Conservation (phyloP, 2,329 filamentous ascomycete genomes). For the Neonectria ditissima region DNA sequence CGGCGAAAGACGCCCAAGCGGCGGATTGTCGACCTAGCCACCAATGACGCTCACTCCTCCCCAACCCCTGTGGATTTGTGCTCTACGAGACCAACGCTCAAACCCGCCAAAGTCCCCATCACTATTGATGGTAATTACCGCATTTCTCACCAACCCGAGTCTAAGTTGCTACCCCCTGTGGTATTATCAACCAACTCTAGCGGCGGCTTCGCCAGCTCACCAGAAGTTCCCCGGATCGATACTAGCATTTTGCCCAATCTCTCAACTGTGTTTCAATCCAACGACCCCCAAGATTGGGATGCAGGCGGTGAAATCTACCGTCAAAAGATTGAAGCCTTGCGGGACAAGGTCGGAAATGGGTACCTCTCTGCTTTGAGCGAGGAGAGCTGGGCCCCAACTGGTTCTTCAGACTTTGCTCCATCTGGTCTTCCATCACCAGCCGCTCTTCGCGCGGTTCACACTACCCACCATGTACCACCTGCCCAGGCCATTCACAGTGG, state of each 20-base stretch:
- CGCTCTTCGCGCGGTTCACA: constrained; percentile 47
- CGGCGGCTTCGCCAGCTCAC: constrained; percentile 39
- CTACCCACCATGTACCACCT: constrained; percentile 47
- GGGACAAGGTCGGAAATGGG: constrained; percentile 85
- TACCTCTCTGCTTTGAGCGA: constrained; percentile 91
- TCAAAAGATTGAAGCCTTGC: constrained; percentile 87
- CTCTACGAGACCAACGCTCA: constrained; percentile 30
- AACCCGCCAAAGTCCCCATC: constrained; percentile 37
- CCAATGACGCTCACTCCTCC: constrained; percentile 55
- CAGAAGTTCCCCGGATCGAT: constrained; percentile 43
- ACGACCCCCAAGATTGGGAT: constrained; percentile 67
- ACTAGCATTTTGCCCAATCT: constrained; percentile 38
- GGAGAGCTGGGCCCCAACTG: constrained; percentile 67
- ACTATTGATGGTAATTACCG: constrained; percentile 55
- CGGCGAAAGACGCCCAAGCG: constrained; percentile 71
- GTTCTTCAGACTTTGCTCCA: constrained; percentile 38
- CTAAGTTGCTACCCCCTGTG: constrained; percentile 49
- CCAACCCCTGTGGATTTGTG: constrained; percentile 47
- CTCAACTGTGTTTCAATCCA: constrained; percentile 33
- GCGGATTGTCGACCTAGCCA: constrained; percentile 74
- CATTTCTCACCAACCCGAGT: constrained; percentile 57
- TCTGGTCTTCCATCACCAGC: constrained; percentile 43
- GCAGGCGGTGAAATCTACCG: constrained; percentile 82
- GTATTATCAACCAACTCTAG: constrained; percentile 50
- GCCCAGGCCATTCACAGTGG: constrained; percentile 66